phyloP scores from a whole-genome alignment of 495 filamentous ascomycete genomes.

The Neurospora sp. region DNA sequence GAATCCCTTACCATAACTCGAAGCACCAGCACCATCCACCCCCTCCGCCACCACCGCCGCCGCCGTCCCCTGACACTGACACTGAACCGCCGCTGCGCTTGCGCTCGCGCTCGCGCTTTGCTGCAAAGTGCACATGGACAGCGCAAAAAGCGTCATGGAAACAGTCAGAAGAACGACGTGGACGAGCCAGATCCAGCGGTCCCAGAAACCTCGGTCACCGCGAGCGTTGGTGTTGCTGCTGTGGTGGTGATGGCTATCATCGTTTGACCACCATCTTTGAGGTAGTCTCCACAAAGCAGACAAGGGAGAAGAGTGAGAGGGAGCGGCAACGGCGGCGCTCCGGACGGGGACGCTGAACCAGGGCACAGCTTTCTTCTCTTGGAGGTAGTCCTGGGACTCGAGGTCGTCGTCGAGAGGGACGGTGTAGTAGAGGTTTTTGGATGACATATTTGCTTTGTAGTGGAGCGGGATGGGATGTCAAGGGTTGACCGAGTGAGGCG shows the following conservation, averaged over 20 bases:
- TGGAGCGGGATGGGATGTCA: not conserved
- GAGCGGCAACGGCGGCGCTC: not conserved
- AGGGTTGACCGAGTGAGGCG: not conserved
- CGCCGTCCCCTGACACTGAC: not conserved
- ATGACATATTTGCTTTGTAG: not conserved
- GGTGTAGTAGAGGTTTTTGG: conserved; percentile 13
- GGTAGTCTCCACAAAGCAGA: not conserved
- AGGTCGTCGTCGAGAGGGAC: conserved; percentile 31
- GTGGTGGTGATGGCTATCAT: not conserved
- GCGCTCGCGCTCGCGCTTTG: conserved; percentile 15
- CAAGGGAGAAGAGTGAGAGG: not conserved
- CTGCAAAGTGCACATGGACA: conserved; percentile 25
- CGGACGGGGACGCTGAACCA: not conserved
- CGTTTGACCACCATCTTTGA: not conserved
- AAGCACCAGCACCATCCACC: not conserved
- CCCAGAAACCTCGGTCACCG: not conserved
- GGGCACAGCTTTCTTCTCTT: conserved; percentile 13
- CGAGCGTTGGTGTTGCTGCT: conserved; percentile 1
- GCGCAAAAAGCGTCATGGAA: conserved; percentile 32
- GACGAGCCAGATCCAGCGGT: conserved; percentile 33
- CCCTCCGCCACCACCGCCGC: not conserved
- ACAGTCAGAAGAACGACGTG: conserved; percentile 33
- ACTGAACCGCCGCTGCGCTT: conserved; percentile 5
- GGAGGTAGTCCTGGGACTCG: conserved; percentile 12
- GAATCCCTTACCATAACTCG: not conserved